Conservation (phyloP, 495 filamentous ascomycete species). For the Letharia columbiana region DNA sequence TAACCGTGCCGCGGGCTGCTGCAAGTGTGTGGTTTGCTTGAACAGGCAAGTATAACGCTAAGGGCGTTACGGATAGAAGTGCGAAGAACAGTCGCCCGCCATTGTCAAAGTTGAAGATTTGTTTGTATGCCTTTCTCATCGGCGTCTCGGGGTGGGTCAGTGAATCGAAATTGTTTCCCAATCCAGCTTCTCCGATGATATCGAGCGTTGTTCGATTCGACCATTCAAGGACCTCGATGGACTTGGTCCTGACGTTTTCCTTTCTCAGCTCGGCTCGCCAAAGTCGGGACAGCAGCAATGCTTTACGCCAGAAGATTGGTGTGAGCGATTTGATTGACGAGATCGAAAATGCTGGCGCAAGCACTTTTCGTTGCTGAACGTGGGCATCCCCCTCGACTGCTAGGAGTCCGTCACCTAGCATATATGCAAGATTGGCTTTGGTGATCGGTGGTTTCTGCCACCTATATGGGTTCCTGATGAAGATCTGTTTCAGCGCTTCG, state of each 20-base stretch:
- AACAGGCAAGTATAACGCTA: slow-evolving; percentile 34
- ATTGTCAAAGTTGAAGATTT: slow-evolving; percentile 37
- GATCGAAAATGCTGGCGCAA: slow-evolving; percentile 39
- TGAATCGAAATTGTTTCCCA: slow-evolving; percentile 38
- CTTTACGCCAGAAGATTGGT: slow-evolving; percentile 44
- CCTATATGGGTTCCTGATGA: slow-evolving; percentile 44
- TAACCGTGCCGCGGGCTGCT: slow-evolving; percentile 33
- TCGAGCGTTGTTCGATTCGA: slow-evolving; percentile 43
- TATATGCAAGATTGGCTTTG: slow-evolving; percentile 38
- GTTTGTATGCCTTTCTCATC: slow-evolving; percentile 36
- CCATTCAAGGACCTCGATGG: slow-evolving; percentile 40
- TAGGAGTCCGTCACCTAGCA: slow-evolving; percentile 40
- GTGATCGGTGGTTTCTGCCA: slow-evolving; percentile 42
- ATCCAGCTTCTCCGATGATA: slow-evolving; percentile 44
- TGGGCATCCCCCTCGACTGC: slow-evolving; percentile 39
- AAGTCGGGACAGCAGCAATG: slow-evolving; percentile 34
- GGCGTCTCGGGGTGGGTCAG: slow-evolving; percentile 34
- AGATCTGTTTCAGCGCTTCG: slow-evolving; percentile 41
- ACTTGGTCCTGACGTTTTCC: slow-evolving; percentile 23
- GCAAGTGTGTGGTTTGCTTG: slow-evolving; percentile 40
- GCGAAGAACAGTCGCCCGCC: slow-evolving; percentile 34
- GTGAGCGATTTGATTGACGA: slow-evolving; percentile 36
- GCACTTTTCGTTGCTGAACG: slow-evolving; percentile 38
- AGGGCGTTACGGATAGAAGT: slow-evolving; percentile 35
- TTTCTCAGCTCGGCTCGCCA: slow-evolving; percentile 33